Percentiles rank a stretch among this genome's conserved stretches.
These are phyloP conservation scores for Starmerella apicola DNA, from an alignment of 805 yeast species.

Conservation along the genomic window DNA sequence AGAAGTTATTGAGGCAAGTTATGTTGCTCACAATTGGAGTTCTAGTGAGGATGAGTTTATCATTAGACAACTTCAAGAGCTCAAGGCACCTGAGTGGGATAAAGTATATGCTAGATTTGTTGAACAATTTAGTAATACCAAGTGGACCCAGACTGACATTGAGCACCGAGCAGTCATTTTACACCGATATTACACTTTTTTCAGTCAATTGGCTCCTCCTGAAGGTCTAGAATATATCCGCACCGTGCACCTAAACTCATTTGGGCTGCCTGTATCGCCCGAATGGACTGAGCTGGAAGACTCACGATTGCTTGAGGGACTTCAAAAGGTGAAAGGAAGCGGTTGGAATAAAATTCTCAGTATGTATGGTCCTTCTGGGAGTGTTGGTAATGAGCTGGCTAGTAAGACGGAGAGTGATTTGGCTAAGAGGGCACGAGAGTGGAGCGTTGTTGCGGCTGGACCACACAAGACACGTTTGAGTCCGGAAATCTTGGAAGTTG, in stretches of 20 bases:
- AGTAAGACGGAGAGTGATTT: conserved; percentile 4
- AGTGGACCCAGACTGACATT: conserved; percentile 1
- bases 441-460: conserved; percentile 7
- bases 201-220: conserved; percentile 1
- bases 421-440: conserved; percentile 5
- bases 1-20: conserved; percentile 5
- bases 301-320: conserved; percentile 2
- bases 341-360: conserved; percentile 6
- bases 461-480: neutral
- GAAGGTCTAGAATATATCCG: conserved; percentile 1
- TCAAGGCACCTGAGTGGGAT: conserved; percentile 2
- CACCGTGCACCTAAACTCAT: neutral
- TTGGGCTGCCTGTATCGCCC: conserved; percentile 2
- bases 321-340: conserved; percentile 4
- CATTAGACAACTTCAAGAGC: neutral
- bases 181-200: conserved; percentile 3
- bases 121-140: neutral
- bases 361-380: conserved; percentile 4
- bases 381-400: conserved; percentile 1
- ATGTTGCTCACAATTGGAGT: conserved; percentile 3
- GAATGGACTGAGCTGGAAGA: conserved; percentile 7
- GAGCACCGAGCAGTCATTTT: conserved; percentile 5
- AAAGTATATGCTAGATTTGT: neutral
- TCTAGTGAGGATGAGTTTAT: neutral
- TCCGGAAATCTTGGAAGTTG: neutral